Evolutionary conservation across 1,284 basidiomycete genomes (phyloP).

Genomic region (Hemileccinum hortonii): DNA sequence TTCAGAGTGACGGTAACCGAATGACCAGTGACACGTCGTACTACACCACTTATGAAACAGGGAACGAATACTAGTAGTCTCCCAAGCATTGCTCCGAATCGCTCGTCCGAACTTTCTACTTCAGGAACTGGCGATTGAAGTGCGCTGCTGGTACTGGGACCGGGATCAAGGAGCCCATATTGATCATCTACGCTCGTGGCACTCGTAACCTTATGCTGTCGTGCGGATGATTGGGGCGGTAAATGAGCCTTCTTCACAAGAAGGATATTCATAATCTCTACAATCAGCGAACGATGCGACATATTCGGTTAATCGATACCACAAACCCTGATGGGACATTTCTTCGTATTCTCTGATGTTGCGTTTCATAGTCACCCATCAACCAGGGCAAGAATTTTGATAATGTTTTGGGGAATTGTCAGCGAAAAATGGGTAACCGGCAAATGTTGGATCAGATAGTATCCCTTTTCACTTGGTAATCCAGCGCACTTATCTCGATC

Average conservation of each 20-base stretch:
- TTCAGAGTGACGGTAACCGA: neutral
- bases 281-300: slow-evolving; percentile 3
- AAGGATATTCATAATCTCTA: slow-evolving; percentile 80
- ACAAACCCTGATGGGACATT: slow-evolving; percentile 71
- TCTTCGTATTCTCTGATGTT: slow-evolving; percentile 71
- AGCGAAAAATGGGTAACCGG: slow-evolving; percentile 70
- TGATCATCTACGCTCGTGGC: slow-evolving; percentile 46
- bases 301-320: slow-evolving; percentile 4
- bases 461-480: slow-evolving; percentile 6
- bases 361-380: slow-evolving; percentile 76
- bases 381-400: slow-evolving; percentile 68
- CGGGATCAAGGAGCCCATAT: slow-evolving; percentile 23
- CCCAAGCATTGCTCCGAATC: slow-evolving; percentile 36
- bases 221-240: slow-evolving; percentile 41
- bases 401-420: slow-evolving; percentile 77
- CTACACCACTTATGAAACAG: slow-evolving; percentile 1
- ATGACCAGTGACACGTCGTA: neutral
- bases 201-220: slow-evolving; percentile 52
- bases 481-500: slow-evolving; percentile 1
- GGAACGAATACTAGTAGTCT: neutral
- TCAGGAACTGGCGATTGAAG: slow-evolving; percentile 15
- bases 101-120: slow-evolving; percentile 37
- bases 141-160: slow-evolving; percentile 19
- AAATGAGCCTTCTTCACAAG: slow-evolving; percentile 65
- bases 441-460: slow-evolving; percentile 82